Base-by-base conservation (phyloP, 2,329 filamentous ascomycete species). In the Aspergillus sp. region DNA sequence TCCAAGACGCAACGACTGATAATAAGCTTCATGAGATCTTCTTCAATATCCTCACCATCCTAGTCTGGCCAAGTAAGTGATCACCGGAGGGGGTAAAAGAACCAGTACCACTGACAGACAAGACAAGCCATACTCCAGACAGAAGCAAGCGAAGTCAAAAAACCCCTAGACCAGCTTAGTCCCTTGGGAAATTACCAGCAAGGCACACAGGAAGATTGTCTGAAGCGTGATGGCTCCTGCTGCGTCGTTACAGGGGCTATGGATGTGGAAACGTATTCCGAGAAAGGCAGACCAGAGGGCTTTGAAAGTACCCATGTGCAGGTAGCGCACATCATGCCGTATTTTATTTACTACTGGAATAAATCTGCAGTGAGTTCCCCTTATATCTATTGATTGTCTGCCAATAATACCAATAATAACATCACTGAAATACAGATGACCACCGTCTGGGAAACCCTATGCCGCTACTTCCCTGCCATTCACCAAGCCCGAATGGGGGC, bases 241-340 rank as follows among this genome's bases (percentile, higher is more conserved):
- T 61, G 59, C 30, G 50, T 58, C 3, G 3, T 55, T 9, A 50
- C 41, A 8, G 17, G 45, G 4, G 13, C 28, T 4, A 28, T 59
- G 32, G 30, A 50, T 13, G 2, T 4, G 0, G 13, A 38, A 8
- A 21, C 23, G 15, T 56, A 45, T 30, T 12, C 7, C 4, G n/a
- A 21, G 9, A 12, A n/a, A 36, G 36, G 12, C 10, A 15, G 2
- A 6, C 52, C 52, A 4, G 32, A 23, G 6, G 48, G 12, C 21
- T 41, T 57, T 2, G 5, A 2, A 8, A 23, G 17, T 13, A 13
- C 4, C 8, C 13, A 4, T 2, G n/a, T 58, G 15, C 43, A 58
- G 38, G 38, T 25, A 4, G 50, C 55, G 3, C 55, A 47, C 39
- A 61, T 61, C 1, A 61, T 61, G 6, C 55, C 49, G 4, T 56